Percentiles rank a stretch among this genome's conserved stretches.
Evolutionary conservation across 31 red algal genomes (phyloP).

Genomic region (Odonthalia washingtoniensis): DNA sequence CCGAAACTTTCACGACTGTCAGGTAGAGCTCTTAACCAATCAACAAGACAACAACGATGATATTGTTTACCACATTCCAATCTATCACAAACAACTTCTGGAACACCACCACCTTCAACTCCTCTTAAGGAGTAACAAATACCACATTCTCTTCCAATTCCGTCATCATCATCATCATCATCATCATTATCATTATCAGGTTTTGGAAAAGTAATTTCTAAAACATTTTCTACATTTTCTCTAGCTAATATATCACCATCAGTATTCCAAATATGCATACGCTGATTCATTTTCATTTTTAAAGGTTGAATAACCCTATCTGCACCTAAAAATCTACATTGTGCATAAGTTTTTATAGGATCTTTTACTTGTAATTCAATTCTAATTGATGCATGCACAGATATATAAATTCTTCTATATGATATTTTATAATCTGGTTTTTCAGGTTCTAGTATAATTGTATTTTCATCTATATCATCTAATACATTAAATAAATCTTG

Average conservation of each 20-base stretch:
- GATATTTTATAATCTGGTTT: slow-evolving; percentile 30
- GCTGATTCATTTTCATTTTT: slow-evolving; percentile 59
- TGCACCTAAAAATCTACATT: slow-evolving; percentile 77
- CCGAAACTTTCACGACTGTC: slow-evolving; percentile 81
- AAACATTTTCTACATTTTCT: slow-evolving; percentile 71
- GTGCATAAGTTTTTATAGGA: slow-evolving; percentile 58
- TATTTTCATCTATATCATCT: slow-evolving; percentile 74
- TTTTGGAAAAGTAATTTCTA: slow-evolving; percentile 65
- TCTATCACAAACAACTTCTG: slow-evolving; percentile 78
- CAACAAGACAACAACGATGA: slow-evolving; percentile 81
- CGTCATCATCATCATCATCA: slow-evolving; percentile 36
- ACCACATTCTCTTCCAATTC: slow-evolving; percentile 68
- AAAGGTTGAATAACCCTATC: slow-evolving; percentile 59
- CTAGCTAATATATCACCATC: slow-evolving; percentile 54
- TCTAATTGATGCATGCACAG: slow-evolving; percentile 56
- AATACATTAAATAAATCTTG: slow-evolving; percentile 69
- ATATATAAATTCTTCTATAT: slow-evolving; percentile 62
- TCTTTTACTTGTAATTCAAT: slow-evolving; percentile 62
- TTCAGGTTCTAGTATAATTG: slow-evolving; percentile 79
- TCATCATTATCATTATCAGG: slow-evolving; percentile 35
- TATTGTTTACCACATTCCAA: slow-evolving; percentile 72
- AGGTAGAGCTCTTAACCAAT: slow-evolving; percentile 81
- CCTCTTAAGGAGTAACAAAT: slow-evolving; percentile 82
- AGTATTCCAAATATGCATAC: slow-evolving; percentile 68
- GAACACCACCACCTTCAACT: slow-evolving; percentile 63